A percentile compares a stretch with the other conserved stretches of the same genome.
phyloP scores from a whole-genome alignment of 352 stramenopile species.

The Globisporangium emineosum region DNA sequence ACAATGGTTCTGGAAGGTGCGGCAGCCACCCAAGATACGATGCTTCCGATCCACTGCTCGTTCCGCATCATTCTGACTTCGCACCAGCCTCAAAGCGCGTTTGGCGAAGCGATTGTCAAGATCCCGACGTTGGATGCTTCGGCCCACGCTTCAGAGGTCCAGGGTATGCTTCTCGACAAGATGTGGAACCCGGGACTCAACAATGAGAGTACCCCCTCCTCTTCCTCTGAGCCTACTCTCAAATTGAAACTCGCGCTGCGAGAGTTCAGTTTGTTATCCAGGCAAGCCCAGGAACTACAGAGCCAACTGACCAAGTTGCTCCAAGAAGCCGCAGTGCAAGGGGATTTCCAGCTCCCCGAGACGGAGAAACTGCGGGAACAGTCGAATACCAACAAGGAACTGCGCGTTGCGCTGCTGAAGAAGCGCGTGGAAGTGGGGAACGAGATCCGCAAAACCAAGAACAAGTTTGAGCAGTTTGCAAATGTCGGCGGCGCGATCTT shows the following conservation, averaged over 20 bases:
- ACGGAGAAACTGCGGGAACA: slow-evolving; percentile 31
- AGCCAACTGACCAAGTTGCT: slow-evolving; percentile 35
- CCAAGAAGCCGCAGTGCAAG: slow-evolving; percentile 36
- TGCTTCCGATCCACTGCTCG: slow-evolving; percentile 29
- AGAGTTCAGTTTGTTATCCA: slow-evolving; percentile 23
- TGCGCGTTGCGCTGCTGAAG: slow-evolving; percentile 15
- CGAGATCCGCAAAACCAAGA: slow-evolving; percentile 11
- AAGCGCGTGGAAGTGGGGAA: slow-evolving; percentile 19
- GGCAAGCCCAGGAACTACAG: slow-evolving; percentile 20
- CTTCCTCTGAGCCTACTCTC: slow-evolving; percentile 9
- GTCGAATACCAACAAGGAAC: slow-evolving; percentile 26
- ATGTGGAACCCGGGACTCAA: slow-evolving; percentile 30
- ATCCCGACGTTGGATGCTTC: slow-evolving; percentile 35
- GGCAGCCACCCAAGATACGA: background rate
- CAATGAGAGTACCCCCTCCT: background rate
- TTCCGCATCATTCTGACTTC: slow-evolving; percentile 51
- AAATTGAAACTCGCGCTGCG: slow-evolving; percentile 30
- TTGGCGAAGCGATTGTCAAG: slow-evolving; percentile 37
- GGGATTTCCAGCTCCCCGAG: slow-evolving; percentile 42
- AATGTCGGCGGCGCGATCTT: slow-evolving; percentile 37
- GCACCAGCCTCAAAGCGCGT: slow-evolving; percentile 21
- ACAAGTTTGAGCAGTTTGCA: slow-evolving; percentile 23
- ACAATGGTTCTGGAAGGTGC: background rate
- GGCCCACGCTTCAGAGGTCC: slow-evolving; percentile 28
- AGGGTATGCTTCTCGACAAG: slow-evolving; percentile 40